Conservation (phyloP, 768 basidiomycete species). For the Lactifluus subvellereus region DNA sequence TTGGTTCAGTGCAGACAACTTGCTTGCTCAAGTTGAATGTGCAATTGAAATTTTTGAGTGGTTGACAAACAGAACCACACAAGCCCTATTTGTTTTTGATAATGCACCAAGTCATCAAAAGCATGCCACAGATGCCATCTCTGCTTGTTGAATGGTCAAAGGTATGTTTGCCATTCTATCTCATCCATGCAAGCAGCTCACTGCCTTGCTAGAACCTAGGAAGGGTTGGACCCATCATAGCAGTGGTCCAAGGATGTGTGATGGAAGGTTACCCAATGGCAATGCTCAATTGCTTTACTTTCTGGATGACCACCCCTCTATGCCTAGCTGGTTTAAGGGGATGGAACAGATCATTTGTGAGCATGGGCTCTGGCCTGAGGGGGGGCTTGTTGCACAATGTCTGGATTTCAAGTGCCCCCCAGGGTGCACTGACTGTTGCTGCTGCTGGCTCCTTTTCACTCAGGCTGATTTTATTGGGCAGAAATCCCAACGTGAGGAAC, state of each 20-base stretch:
- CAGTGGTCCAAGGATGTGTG: not conserved
- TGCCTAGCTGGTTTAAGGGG: not conserved
- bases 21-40: conserved; percentile 23
- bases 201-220: not conserved
- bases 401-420: too few relatives aligned
- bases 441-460: not conserved
- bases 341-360: not conserved
- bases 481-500: not conserved
- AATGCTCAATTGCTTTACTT: not conserved
- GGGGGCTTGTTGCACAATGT: too few relatives aligned
- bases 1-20: too few relatives aligned
- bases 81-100: conserved; percentile 29
- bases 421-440: not conserved
- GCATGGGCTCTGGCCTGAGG: not conserved
- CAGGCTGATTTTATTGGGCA: not conserved
- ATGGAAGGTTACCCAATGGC: not conserved
- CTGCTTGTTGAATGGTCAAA: not conserved
- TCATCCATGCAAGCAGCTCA: not conserved
- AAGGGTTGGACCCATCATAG: not conserved
- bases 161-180: not conserved
- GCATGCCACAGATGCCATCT: conserved; percentile 20
- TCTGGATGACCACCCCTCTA: not conserved
- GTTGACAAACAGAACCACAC: conserved; percentile 27
- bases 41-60: conserved; percentile 33
- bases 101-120: conserved; percentile 30